These are phyloP conservation scores for Emergomyces orientalis DNA, from an alignment of 2,329 filamentous ascomycete genomes.

Conservation along the genomic window DNA sequence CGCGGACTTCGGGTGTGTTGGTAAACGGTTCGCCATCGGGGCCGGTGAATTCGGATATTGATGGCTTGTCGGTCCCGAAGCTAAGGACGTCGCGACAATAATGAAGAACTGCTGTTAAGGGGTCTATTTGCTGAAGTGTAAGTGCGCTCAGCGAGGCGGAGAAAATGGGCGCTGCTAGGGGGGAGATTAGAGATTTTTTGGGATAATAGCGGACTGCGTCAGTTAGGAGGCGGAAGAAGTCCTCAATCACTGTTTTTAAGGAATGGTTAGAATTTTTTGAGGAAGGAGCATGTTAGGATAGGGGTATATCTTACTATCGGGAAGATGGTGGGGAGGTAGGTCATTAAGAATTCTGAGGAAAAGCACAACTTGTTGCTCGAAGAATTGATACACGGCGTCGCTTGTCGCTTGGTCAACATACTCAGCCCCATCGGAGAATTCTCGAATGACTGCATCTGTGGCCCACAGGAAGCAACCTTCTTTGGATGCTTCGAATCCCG, in stretches of 20 bases:
- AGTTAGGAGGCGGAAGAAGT: slow-evolving; percentile 88
- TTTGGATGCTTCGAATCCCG: slow-evolving; percentile 71
- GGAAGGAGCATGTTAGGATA: background rate
- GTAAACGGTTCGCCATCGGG: slow-evolving; percentile 49
- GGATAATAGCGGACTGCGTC: slow-evolving; percentile 93
- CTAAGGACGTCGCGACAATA: slow-evolving; percentile 86
- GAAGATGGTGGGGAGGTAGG: slow-evolving; percentile 65
- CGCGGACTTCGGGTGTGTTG: slow-evolving; percentile 61
- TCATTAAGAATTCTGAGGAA: slow-evolving; percentile 87
- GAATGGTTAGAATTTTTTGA: slow-evolving; percentile 1
- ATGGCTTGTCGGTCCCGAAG: slow-evolving; percentile 67
- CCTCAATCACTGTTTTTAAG: slow-evolving; percentile 61
- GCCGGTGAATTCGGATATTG: slow-evolving; percentile 49
- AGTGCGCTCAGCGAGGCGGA: slow-evolving; percentile 79
- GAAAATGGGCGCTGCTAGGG: slow-evolving; percentile 72
- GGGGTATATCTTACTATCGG: slow-evolving; percentile 46
- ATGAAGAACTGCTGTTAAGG: slow-evolving; percentile 81
- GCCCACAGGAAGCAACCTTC: slow-evolving; percentile 99
- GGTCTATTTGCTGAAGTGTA: slow-evolving; percentile 81
- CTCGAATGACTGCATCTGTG: slow-evolving; percentile 84
- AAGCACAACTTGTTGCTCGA: slow-evolving; percentile 81
- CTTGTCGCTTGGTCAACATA: slow-evolving; percentile 73
- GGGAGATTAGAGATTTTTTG: slow-evolving; percentile 68
- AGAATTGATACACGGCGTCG: slow-evolving; percentile 85
- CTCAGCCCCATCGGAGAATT: slow-evolving; percentile 86